A percentile compares a stretch with the other conserved stretches of the same genome.
Evolutionary conservation across 257 asterid species (phyloP).

Genomic region (Osmanthus fragrans): DNA sequence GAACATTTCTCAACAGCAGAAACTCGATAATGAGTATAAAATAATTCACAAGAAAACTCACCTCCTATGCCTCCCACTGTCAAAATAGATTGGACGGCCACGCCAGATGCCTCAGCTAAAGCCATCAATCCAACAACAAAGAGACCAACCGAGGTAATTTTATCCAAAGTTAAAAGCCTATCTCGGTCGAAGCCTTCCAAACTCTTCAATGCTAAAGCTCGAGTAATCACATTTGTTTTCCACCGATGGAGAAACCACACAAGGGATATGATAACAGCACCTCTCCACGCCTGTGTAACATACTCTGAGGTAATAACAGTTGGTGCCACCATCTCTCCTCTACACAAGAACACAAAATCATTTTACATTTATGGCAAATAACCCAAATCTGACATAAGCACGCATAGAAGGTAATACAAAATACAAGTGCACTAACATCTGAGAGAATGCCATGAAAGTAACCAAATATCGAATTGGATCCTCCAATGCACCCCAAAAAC

Average conservation of each 20-base stretch:
- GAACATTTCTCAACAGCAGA: neutral
- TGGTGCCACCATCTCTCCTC: conserved; percentile 86
- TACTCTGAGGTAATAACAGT: conserved; percentile 56
- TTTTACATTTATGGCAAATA: conserved; percentile 9
- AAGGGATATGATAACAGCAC: conserved; percentile 68
- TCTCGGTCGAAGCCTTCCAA: conserved; percentile 53
- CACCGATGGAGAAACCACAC: conserved; percentile 88
- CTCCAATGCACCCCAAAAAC: conserved; percentile 95
- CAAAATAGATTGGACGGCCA: conserved; percentile 85
- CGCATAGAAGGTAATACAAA: conserved; percentile 2
- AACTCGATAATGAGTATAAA: neutral
- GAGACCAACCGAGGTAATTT: conserved; percentile 75
- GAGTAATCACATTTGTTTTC: conserved; percentile 73
- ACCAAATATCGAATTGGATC: conserved; percentile 70
- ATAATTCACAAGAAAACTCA: conserved; percentile 28
- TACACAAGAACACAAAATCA: conserved; percentile 34
- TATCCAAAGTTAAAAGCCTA: conserved; percentile 64
- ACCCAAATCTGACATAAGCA: conserved; percentile 4
- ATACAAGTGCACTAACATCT: conserved; percentile 55
- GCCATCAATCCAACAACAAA: conserved; percentile 75
- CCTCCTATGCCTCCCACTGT: conserved; percentile 99
- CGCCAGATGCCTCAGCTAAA: conserved; percentile 92
- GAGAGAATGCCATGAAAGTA: conserved; percentile 72
- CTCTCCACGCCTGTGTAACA: conserved; percentile 70
- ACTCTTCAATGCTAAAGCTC: conserved; percentile 57